A percentile compares a stretch with the other conserved stretches of the same genome.
These are phyloP conservation scores for Mortierella sp. DNA, from an alignment of 371 early-diverging fungal genomes.

Conservation along the genomic window DNA sequence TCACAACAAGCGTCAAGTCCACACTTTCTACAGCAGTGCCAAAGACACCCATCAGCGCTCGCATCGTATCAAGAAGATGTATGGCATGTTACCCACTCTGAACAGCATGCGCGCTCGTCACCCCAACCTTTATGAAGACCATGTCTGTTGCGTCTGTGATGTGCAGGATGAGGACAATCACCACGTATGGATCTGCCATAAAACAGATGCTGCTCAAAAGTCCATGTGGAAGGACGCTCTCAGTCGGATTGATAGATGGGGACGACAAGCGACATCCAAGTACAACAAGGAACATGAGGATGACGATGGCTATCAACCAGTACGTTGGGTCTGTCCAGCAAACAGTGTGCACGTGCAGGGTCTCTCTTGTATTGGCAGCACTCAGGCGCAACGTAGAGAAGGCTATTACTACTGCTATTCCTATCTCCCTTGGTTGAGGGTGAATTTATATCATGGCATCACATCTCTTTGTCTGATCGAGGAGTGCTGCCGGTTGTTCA, in stretches of 20 bases:
- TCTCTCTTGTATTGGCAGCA: not conserved
- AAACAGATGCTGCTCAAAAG: not conserved
- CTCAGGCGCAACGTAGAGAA: no score
- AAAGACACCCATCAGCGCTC: not conserved
- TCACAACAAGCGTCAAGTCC: not conserved
- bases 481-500: no score
- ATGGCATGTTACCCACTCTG: conserved; percentile 2
- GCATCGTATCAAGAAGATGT: not conserved
- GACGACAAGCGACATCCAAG: not conserved
- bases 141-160: not conserved
- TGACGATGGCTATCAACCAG: not conserved
- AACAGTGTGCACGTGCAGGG: not conserved
- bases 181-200: not conserved
- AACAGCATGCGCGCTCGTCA: conserved; percentile 1
- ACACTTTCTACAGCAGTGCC: not conserved
- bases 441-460: no score
- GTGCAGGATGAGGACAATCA: not conserved
- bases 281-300: not conserved
- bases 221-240: not conserved
- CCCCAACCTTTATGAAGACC: not conserved
- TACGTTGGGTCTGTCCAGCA: not conserved
- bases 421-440: no score
- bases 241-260: not conserved
- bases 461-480: no score
- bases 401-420: no score